Evolutionary conservation across 768 basidiomycete genomes (phyloP).

Genomic region (Tricholoma matsutake): DNA sequence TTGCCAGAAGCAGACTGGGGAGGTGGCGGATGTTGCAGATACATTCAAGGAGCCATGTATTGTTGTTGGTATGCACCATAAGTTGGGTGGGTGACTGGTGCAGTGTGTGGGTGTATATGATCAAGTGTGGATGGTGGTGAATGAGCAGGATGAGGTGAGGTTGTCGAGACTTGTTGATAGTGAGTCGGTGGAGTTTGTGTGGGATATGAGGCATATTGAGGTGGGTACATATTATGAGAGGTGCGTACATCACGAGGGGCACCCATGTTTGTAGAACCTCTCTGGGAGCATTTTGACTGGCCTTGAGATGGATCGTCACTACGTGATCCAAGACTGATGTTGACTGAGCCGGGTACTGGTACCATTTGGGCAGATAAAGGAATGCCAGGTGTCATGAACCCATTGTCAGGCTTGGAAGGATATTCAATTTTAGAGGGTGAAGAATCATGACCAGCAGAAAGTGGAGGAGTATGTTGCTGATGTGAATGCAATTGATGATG

Average conservation of each 20-base stretch:
- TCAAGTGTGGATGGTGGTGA: conserved; percentile 36
- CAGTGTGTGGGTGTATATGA: conserved; percentile 38
- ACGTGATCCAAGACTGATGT: conserved; percentile 28
- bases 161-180: conserved; percentile 32
- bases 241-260: conserved; percentile 45
- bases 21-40: conserved; percentile 28
- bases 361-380: conserved; percentile 43
- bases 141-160: conserved; percentile 25
- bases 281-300: conserved; percentile 39
- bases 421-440: conserved; percentile 37
- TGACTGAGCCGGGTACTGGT: conserved; percentile 36
- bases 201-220: conserved; percentile 43
- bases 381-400: conserved; percentile 46
- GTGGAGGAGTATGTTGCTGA: conserved; percentile 47
- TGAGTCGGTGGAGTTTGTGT: conserved; percentile 30
- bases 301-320: conserved; percentile 34
- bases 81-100: conserved; percentile 32
- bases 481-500: conserved; percentile 36
- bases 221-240: conserved; percentile 41
- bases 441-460: conserved; percentile 43
- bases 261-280: conserved; percentile 35
- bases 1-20: conserved; percentile 36
- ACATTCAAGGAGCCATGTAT: conserved; percentile 30
- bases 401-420: conserved; percentile 46
- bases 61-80: conserved; percentile 32